Evolutionary conservation across 371 early-diverging fungal genomes (phyloP).

Genomic region (Lichtheimia corymbifera): DNA sequence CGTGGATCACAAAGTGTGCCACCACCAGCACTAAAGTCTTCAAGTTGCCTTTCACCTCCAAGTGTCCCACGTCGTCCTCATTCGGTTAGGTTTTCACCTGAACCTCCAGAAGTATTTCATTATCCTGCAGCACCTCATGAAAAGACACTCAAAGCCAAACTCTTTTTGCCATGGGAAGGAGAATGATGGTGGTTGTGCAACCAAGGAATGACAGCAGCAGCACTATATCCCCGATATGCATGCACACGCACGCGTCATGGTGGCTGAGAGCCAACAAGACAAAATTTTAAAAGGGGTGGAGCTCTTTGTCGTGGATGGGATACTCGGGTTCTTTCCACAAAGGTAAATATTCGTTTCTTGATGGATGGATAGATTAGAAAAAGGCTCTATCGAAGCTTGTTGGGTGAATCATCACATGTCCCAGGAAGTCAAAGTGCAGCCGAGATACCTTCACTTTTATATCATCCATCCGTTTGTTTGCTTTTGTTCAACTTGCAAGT

Average conservation of each 20-base stretch:
- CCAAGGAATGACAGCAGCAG: not conserved
- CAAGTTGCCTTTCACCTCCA: not conserved
- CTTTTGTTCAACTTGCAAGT: not conserved
- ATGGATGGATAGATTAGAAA: not conserved
- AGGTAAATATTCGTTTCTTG: not conserved
- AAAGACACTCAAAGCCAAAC: not conserved
- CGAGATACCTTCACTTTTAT: conserved; percentile 11
- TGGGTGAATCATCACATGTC: conserved; percentile 14
- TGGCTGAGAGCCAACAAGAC: no score
- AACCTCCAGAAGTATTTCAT: not conserved
- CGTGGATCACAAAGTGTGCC: no score
- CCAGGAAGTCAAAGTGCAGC: conserved; percentile 17
- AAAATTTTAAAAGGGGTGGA: no score
- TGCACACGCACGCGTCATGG: no score
- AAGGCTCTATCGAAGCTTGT: conserved; percentile 19
- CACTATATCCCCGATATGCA: not conserved
- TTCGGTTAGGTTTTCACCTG: not conserved
- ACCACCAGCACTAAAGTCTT: no score
- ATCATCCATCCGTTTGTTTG: not conserved
- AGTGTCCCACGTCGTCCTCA: not conserved
- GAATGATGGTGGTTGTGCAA: not conserved
- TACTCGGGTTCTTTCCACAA: not conserved
- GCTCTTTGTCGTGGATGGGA: no score
- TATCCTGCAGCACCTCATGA: conserved; percentile 5
- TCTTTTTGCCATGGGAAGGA: not conserved